Evolutionary conservation across 345 rosid genomes (phyloP).

Genomic region (Eutrema japonicum): DNA sequence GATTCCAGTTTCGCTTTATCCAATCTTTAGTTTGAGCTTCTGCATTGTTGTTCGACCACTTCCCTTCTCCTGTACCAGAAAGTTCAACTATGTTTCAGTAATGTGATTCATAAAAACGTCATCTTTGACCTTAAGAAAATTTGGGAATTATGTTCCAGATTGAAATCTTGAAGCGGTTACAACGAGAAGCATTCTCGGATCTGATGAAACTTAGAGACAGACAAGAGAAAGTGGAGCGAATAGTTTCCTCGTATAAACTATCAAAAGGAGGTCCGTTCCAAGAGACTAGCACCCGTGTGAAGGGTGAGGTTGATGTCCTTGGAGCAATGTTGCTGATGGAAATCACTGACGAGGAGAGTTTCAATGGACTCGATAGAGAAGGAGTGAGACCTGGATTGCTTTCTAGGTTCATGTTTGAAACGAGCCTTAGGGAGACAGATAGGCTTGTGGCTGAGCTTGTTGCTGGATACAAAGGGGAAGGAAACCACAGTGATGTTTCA

Average conservation of each 20-base stretch:
- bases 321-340: constrained; percentile 69
- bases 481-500: constrained; percentile 36
- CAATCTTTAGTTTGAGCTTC: not conserved
- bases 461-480: constrained; percentile 51
- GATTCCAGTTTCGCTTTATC: not conserved
- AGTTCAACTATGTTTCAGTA: not conserved
- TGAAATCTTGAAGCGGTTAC: constrained; percentile 93
- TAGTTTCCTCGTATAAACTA: constrained; percentile 57
- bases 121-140: not conserved
- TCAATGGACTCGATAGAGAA: constrained; percentile 53
- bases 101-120: constrained; percentile 5
- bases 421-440: constrained; percentile 59
- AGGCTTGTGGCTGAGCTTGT: constrained; percentile 66
- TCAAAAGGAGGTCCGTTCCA: constrained; percentile 67
- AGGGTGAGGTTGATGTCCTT: constrained; percentile 71
- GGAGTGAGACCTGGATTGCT: constrained; percentile 67
- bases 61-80: not conserved
- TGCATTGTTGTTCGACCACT: constrained; percentile 12
- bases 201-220: constrained; percentile 86
- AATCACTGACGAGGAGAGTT: constrained; percentile 50
- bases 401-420: constrained; percentile 71
- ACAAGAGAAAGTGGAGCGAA: constrained; percentile 79
- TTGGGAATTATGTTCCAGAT: constrained; percentile 56
- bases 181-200: constrained; percentile 84
- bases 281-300: constrained; percentile 65